A percentile compares a stretch with the other conserved stretches of the same genome.
phyloP scores from a whole-genome alignment of 2,329 filamentous ascomycete genomes.

The Phaeosphaeria sp. region DNA sequence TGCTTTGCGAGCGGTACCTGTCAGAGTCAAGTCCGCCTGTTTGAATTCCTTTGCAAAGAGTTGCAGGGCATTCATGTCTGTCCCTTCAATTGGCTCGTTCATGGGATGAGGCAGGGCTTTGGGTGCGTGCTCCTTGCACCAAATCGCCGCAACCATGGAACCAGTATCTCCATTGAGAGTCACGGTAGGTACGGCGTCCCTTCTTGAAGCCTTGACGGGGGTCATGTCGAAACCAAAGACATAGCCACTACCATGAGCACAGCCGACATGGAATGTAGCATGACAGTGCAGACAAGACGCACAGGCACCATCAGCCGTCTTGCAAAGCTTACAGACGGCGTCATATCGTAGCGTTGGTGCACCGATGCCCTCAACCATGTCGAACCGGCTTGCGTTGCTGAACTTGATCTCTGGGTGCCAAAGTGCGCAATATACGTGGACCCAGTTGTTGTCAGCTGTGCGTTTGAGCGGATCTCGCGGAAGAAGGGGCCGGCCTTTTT shows the following conservation, averaged over 20 bases:
- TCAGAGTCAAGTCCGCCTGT: slow-evolving; percentile 88
- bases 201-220: slow-evolving; percentile 85
- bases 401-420: slow-evolving; percentile 95
- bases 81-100: slow-evolving; percentile 74
- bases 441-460: slow-evolving; percentile 97
- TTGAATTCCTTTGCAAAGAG: slow-evolving; percentile 90
- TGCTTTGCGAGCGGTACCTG: slow-evolving; percentile 91
- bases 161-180: slow-evolving; percentile 82
- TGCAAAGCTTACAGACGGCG: slow-evolving; percentile 84
- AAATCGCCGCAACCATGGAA: slow-evolving; percentile 82
- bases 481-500: slow-evolving; percentile 80
- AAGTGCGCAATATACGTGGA: slow-evolving; percentile 90
- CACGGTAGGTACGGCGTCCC: slow-evolving; percentile 80
- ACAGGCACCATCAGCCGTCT: slow-evolving; percentile 76
- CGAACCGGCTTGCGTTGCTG: slow-evolving; percentile 79
- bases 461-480: slow-evolving; percentile 92
- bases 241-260: slow-evolving; percentile 84
- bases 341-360: slow-evolving; percentile 79
- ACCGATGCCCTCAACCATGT: slow-evolving; percentile 84
- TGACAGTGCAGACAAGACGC: slow-evolving; percentile 81
- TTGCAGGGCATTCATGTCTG: slow-evolving; percentile 81
- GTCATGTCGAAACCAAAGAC: slow-evolving; percentile 88
- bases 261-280: slow-evolving; percentile 81
- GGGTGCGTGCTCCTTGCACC: slow-evolving; percentile 84
- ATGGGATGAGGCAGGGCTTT: slow-evolving; percentile 80